phyloP scores from a whole-genome alignment of 176 grass and related monocot genomes.

The Alloteropsis semialata region DNA sequence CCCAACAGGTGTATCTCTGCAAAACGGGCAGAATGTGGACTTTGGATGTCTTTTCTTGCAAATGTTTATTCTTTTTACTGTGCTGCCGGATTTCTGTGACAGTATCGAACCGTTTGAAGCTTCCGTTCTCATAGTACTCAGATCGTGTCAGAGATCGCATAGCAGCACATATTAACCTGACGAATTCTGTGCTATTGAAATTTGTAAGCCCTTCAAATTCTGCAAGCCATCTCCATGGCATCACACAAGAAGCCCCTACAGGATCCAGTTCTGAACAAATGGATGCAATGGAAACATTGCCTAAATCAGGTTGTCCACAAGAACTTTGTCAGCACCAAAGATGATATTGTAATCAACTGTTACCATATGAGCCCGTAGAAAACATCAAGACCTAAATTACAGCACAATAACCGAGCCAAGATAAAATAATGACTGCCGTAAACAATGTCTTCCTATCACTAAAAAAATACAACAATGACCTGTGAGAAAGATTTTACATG shows the following conservation, averaged over 20 bases:
- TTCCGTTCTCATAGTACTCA: background rate
- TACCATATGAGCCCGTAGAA: background rate
- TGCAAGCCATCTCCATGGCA: background rate
- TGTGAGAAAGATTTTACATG: background rate
- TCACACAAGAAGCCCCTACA: background rate
- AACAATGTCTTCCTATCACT: slow-evolving; percentile 16
- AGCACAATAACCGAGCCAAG: background rate
- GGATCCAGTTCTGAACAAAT: background rate
- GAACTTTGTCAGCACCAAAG: background rate
- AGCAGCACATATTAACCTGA: background rate
- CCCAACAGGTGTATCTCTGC: background rate
- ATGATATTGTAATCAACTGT: background rate
- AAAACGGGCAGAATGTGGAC: background rate
- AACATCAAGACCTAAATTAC: slow-evolving; percentile 1
- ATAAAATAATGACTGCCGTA: slow-evolving; percentile 4
- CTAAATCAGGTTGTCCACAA: background rate
- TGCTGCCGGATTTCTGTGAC: background rate
- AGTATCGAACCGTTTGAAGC: background rate
- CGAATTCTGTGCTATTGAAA: background rate
- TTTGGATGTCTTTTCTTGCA: background rate
- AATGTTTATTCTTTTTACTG: background rate
- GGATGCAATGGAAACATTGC: background rate
- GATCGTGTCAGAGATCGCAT: background rate
- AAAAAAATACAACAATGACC: slow-evolving; percentile 26
- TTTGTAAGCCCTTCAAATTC: background rate